phyloP scores from a whole-genome alignment of 1,284 basidiomycete genomes.

The Stygiomarasmius scandens region DNA sequence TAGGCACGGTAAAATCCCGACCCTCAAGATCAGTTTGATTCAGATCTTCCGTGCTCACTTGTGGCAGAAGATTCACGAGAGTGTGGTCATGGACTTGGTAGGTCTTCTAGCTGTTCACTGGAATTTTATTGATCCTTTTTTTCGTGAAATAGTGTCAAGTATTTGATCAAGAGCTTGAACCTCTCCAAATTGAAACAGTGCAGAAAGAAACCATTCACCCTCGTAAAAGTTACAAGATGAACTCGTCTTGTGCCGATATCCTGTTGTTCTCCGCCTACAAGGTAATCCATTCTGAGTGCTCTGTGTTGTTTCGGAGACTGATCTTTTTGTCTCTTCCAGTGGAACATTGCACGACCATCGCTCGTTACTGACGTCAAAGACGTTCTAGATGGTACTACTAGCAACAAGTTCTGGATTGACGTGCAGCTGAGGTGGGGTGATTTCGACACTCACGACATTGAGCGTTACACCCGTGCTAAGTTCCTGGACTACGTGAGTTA shows the following conservation, averaged over 20 bases:
- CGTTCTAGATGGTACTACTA: constrained; percentile 94
- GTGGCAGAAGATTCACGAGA: constrained; percentile 97
- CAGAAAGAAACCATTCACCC: constrained; percentile 99
- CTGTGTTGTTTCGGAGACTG: neutral
- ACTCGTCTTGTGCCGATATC: constrained; percentile 96
- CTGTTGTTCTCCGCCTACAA: constrained; percentile 96
- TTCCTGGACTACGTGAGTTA: constrained; percentile 88
- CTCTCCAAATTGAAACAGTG: constrained; percentile 97
- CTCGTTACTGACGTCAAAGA: constrained; percentile 97
- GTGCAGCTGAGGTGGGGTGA: constrained; percentile 99
- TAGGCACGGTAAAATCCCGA: constrained; percentile 98
- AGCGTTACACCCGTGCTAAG: constrained; percentile 96
- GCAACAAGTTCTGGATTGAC: constrained; percentile 99
- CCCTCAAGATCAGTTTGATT: constrained; percentile 96
- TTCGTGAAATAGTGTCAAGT: constrained; percentile 86
- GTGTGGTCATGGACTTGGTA: constrained; percentile 95
- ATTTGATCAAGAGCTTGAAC: constrained; percentile 98
- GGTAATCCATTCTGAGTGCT: constrained; percentile 32
- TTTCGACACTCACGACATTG: constrained; percentile 98
- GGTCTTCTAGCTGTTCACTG: constrained; percentile 30
- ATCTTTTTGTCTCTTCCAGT: constrained; percentile 48
- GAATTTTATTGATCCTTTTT: neutral
- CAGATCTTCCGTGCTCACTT: constrained; percentile 99
- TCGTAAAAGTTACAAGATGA: constrained; percentile 99
- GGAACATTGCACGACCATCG: constrained; percentile 97